phyloP scores from a whole-genome alignment of 805 yeast genomes.

The Zygosaccharomyces kombuchaensis region DNA sequence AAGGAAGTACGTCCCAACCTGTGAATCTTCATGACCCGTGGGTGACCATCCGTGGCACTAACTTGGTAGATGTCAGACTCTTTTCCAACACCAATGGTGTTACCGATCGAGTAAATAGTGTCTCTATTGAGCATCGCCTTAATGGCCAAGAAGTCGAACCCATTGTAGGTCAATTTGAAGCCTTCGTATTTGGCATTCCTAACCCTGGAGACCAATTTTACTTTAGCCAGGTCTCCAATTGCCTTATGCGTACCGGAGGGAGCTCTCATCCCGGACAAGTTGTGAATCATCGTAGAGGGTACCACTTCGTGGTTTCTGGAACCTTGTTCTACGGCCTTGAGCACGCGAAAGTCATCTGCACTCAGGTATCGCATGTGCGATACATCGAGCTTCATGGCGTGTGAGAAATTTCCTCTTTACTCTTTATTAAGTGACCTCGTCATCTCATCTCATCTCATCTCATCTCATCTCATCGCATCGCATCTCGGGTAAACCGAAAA shows the following conservation, averaged over 20 bases:
- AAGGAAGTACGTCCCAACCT: slow-evolving; percentile 93
- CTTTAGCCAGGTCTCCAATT: slow-evolving; percentile 81
- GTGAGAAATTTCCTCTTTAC: neutral
- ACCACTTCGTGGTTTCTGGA: slow-evolving; percentile 92
- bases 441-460: slow-evolving; percentile 13
- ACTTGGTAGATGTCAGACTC: slow-evolving; percentile 93
- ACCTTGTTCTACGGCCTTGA: slow-evolving; percentile 86
- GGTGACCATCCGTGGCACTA: slow-evolving; percentile 59
- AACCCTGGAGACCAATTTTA: slow-evolving; percentile 68
- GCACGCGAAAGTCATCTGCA: slow-evolving; percentile 82
- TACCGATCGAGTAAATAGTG: slow-evolving; percentile 72
- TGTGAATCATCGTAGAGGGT: slow-evolving; percentile 79
- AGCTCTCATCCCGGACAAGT: slow-evolving; percentile 71
- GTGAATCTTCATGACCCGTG: slow-evolving; percentile 81
- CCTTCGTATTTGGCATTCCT: slow-evolving; percentile 96
- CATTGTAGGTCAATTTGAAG: slow-evolving; percentile 79
- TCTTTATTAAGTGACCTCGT: neutral
- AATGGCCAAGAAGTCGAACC: slow-evolving; percentile 88
- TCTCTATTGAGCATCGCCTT: slow-evolving; percentile 75
- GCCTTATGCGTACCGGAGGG: slow-evolving; percentile 72
- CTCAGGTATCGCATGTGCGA: slow-evolving; percentile 91
- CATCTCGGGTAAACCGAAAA: neutral
- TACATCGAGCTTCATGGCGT: slow-evolving; percentile 81
- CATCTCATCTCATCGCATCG: slow-evolving; percentile 13
- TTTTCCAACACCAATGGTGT: slow-evolving; percentile 93